A percentile compares a stretch with the other conserved stretches of the same genome.
phyloP scores from a whole-genome alignment of 2,329 filamentous ascomycete species.

The Apiospora malaysiana region DNA sequence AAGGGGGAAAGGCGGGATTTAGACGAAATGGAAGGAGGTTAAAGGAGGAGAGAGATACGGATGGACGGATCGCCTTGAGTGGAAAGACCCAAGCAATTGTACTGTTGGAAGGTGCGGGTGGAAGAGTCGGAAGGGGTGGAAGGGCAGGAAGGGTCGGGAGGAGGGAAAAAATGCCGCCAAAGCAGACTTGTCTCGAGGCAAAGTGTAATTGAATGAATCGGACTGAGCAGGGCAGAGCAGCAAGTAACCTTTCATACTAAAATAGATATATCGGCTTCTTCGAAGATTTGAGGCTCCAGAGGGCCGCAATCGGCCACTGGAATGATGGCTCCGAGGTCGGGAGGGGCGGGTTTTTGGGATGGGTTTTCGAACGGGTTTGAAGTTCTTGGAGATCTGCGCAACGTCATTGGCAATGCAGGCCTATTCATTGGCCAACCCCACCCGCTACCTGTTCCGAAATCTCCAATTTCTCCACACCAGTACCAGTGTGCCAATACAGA shows the following conservation, averaged over 20 bases:
- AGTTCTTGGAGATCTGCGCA: slow-evolving; percentile 6
- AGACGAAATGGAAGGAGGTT: neutral
- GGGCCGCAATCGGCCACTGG: slow-evolving; percentile 8
- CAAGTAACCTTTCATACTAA: slow-evolving; percentile 9
- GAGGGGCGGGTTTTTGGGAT: slow-evolving; percentile 1
- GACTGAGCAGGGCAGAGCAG: neutral
- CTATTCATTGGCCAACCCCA: neutral
- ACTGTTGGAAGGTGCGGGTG: neutral
- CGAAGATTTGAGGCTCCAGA: neutral
- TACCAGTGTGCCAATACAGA: too few relatives aligned
- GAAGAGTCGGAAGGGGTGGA: neutral
- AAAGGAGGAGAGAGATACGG: neutral
- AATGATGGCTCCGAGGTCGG: slow-evolving; percentile 8
- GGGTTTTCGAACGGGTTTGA: neutral
- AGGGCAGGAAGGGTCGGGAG: neutral
- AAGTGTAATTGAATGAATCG: neutral
- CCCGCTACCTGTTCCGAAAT: neutral
- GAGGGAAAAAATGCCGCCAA: neutral
- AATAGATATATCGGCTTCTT: slow-evolving; percentile 12
- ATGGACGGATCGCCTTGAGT: neutral
- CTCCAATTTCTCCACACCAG: slow-evolving; percentile 15
- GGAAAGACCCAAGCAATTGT: neutral
- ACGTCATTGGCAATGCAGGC: slow-evolving; percentile 12
- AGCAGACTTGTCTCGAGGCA: neutral
- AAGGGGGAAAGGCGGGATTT: neutral